Evolutionary conservation across 805 yeast genomes (phyloP).

Genomic region (Yarrowia divulgata): DNA sequence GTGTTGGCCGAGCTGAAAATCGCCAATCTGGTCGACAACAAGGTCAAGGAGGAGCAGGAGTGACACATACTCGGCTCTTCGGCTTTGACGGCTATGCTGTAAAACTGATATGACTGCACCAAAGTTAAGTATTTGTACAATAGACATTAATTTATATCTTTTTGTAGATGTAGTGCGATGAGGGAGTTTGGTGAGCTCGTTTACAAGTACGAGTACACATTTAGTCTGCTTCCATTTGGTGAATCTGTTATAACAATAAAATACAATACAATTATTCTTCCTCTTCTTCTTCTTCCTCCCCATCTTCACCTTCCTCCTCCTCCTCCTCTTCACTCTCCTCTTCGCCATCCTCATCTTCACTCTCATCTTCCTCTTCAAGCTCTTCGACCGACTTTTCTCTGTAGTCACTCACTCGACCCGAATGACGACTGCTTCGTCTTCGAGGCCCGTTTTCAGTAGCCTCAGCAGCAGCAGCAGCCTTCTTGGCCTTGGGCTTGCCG

Average conservation of each 20-base stretch:
- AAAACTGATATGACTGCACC: conserved; percentile 15
- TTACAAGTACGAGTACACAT: too few species aligned
- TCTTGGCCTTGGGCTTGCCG: conserved; percentile 6
- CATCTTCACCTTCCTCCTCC: conserved; percentile 41
- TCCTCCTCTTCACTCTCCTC: conserved; percentile 43
- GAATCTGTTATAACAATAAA: neutral
- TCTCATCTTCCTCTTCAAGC: conserved; percentile 43
- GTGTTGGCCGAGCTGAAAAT: conserved; percentile 12
- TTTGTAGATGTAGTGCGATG: neutral
- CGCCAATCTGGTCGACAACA: neutral
- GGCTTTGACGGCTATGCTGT: neutral
- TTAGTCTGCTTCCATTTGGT: neutral
- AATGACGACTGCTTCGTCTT: conserved; percentile 43
- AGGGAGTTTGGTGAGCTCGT: too few species aligned
- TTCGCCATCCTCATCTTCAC: conserved; percentile 42
- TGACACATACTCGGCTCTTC: neutral
- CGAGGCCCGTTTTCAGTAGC: conserved; percentile 41
- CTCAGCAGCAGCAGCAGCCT: conserved; percentile 35
- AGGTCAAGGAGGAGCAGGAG: conserved; percentile 10
- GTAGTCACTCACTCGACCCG: conserved; percentile 40
- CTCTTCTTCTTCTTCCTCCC: conserved; percentile 40
- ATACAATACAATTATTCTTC: conserved; percentile 28
- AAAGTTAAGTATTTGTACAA: conserved; percentile 32
- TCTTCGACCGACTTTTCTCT: conserved; percentile 41
- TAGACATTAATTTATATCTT: conserved; percentile 36